These are phyloP conservation scores for Pezicula rhizophila DNA, from an alignment of 2,329 filamentous ascomycete species.

Conservation along the genomic window DNA sequence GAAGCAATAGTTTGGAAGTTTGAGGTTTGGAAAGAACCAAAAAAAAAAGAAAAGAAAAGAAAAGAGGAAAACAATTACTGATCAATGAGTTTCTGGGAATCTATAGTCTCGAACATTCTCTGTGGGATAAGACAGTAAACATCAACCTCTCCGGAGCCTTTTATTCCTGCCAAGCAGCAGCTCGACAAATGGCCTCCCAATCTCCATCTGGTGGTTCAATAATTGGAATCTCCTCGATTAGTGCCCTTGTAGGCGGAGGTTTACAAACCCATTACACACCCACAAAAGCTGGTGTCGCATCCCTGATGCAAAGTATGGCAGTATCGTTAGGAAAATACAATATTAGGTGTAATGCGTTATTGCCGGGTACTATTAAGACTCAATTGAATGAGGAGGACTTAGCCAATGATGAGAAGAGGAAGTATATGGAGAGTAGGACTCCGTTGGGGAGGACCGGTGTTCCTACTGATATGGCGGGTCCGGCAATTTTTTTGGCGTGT, in stretches of 20 bases:
- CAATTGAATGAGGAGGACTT: conserved; percentile 81
- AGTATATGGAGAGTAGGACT: conserved; percentile 76
- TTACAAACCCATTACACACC: conserved; percentile 81
- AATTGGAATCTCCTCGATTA: conserved; percentile 69
- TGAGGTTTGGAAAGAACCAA: not conserved
- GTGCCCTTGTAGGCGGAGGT: conserved; percentile 70
- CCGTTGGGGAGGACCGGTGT: conserved; percentile 70
- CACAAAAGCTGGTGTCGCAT: conserved; percentile 77
- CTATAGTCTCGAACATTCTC: conserved; percentile 55
- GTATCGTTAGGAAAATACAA: conserved; percentile 70
- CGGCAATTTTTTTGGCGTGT: conserved; percentile 78
- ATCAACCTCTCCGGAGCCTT: conserved; percentile 89
- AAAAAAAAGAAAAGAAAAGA: not conserved
- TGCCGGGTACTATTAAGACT: conserved; percentile 78
- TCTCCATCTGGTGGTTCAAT: conserved; percentile 68
- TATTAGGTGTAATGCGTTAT: conserved; percentile 76
- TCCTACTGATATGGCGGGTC: conserved; percentile 71
- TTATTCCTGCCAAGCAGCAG: conserved; percentile 79
- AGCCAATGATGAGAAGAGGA: conserved; percentile 62
- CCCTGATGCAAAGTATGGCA: conserved; percentile 77
- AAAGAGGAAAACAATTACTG: not conserved
- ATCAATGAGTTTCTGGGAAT: not conserved
- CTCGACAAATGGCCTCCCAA: conserved; percentile 69
- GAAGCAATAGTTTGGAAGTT: not conserved
- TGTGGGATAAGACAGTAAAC: conserved; percentile 65